phyloP scores from a whole-genome alignment of 1,284 basidiomycete species.

The Boletellus deceptivus region DNA sequence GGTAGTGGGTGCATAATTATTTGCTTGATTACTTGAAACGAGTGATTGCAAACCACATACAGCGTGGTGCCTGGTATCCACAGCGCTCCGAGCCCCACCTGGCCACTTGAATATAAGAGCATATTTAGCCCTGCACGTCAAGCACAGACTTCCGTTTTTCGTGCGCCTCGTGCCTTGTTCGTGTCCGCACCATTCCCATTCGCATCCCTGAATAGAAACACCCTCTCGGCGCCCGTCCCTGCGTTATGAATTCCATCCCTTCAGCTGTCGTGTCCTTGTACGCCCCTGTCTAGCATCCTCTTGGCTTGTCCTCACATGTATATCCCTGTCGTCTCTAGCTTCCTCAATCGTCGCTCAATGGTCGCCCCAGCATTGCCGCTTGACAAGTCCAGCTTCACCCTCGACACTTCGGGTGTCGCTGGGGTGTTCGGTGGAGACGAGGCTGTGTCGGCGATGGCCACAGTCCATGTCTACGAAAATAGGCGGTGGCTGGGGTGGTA shows the following conservation, averaged over 20 bases:
- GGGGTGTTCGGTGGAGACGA: slow-evolving; percentile 36
- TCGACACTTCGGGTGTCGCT: slow-evolving; percentile 30
- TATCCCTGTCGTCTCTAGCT: slow-evolving; percentile 19
- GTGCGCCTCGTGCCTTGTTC: background rate
- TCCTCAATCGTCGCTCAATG: slow-evolving; percentile 16
- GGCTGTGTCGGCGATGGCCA: slow-evolving; percentile 36
- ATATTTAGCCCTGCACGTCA: too few relatives aligned
- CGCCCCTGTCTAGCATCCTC: background rate
- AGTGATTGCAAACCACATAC: too few relatives aligned
- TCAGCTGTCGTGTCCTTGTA: slow-evolving; percentile 10
- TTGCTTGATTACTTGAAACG: too few relatives aligned
- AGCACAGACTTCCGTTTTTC: background rate
- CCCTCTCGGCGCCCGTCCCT: background rate
- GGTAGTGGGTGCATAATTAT: too few relatives aligned
- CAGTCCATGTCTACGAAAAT: slow-evolving; percentile 31
- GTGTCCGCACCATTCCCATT: background rate
- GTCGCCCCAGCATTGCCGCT: slow-evolving; percentile 8
- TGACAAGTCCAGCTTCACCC: slow-evolving; percentile 20
- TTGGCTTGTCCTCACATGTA: slow-evolving; percentile 19
- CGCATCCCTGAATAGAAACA: background rate
- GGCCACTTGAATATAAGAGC: background rate
- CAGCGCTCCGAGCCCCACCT: background rate
- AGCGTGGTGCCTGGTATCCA: background rate
- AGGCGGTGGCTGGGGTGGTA: slow-evolving; percentile 36
- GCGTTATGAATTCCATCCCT: slow-evolving; percentile 1